Evolutionary conservation across 345 rosid species (phyloP).

Genomic region (Anacardium occidentale): DNA sequence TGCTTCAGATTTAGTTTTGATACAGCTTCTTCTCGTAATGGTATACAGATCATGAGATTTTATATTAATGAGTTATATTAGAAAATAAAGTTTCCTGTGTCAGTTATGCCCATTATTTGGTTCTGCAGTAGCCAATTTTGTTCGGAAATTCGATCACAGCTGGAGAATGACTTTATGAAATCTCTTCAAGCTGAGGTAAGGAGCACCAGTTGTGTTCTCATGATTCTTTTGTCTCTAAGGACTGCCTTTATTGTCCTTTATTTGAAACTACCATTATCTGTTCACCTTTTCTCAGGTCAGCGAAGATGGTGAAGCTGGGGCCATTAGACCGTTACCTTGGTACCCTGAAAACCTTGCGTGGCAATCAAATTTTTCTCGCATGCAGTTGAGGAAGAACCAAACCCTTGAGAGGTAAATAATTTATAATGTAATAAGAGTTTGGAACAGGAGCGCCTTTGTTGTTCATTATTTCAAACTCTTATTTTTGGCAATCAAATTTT

Average conservation of each 20-base stretch:
- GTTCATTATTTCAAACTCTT: no score
- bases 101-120: background rate
- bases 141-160: conserved; percentile 56
- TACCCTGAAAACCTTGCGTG: conserved; percentile 87
- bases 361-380: conserved; percentile 89
- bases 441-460: no score
- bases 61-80: background rate
- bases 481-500: background rate
- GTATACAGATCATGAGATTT: background rate
- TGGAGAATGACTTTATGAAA: conserved; percentile 79
- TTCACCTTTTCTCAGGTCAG: conserved; percentile 36
- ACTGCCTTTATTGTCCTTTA: conserved; percentile 5
- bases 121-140: conserved; percentile 84
- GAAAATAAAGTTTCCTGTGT: background rate
- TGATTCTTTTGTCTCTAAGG: background rate
- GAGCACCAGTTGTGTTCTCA: background rate
- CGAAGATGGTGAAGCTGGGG: conserved; percentile 69
- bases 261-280: background rate
- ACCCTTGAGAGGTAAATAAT: conserved; percentile 74
- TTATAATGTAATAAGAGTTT: background rate
- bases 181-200: conserved; percentile 75
- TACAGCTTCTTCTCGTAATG: background rate
- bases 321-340: conserved; percentile 88
- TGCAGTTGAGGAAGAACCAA: conserved; percentile 89
- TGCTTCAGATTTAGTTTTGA: background rate